These are phyloP conservation scores for Tulasnella sp. DNA, from an alignment of 768 basidiomycete species.

Conservation along the genomic window DNA sequence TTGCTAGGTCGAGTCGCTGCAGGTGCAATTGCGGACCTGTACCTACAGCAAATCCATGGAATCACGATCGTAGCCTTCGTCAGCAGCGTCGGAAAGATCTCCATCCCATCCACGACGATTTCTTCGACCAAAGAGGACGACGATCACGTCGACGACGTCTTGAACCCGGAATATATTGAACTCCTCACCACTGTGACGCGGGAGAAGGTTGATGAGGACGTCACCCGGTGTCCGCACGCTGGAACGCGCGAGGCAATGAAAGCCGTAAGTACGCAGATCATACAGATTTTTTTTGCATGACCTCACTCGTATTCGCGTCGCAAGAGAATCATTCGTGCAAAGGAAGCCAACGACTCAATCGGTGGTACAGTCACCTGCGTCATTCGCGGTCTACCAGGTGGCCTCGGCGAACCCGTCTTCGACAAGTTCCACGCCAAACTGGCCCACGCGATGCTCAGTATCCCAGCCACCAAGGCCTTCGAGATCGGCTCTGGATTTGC, in stretches of 20 bases:
- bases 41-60: conserved; percentile 79
- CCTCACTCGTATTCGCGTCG: conserved; percentile 18
- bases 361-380: conserved; percentile 98
- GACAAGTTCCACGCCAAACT: conserved; percentile 97
- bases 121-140: conserved; percentile 52
- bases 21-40: conserved; percentile 96
- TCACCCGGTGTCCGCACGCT: conserved; percentile 84
- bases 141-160: conserved; percentile 63
- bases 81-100: conserved; percentile 90
- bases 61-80: conserved; percentile 98
- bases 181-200: conserved; percentile 77
- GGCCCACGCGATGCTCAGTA: conserved; percentile 97
- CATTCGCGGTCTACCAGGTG: conserved; percentile 82
- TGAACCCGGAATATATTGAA: conserved; percentile 77
- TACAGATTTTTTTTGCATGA: not conserved
- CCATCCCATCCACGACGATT: conserved; percentile 54
- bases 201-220: conserved; percentile 80
- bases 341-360: conserved; percentile 87
- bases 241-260: conserved; percentile 88
- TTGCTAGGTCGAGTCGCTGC: conserved; percentile 85
- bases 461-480: conserved; percentile 97
- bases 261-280: not conserved
- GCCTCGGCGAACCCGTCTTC: conserved; percentile 95
- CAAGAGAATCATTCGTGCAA: conserved; percentile 90
- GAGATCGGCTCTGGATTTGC: conserved; percentile 96